Evolutionary conservation across 768 basidiomycete species (phyloP).

Genomic region (Collybia mongolica): DNA sequence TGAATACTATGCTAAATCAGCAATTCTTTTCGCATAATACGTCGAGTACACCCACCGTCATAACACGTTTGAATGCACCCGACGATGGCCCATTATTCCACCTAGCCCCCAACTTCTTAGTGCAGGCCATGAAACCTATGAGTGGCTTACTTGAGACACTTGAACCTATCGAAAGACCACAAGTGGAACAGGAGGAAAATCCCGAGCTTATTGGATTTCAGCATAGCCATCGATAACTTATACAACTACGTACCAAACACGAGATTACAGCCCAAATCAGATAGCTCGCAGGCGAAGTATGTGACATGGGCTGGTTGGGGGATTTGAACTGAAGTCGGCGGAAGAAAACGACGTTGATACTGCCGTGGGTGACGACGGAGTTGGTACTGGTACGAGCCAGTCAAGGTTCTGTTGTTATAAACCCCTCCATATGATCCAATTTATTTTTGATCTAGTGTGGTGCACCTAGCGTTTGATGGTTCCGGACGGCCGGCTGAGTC

Average conservation of each 20-base stretch:
- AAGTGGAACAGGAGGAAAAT: conserved; percentile 69
- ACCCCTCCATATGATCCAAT: too few species aligned
- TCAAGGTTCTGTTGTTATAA: too few species aligned
- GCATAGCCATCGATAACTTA: background rate
- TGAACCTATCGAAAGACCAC: conserved; percentile 81
- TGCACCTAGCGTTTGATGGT: too few species aligned
- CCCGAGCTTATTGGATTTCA: conserved; percentile 40
- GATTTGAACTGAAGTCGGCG: conserved; percentile 8
- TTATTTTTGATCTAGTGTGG: too few species aligned
- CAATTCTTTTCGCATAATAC: background rate
- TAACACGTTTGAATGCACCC: conserved; percentile 81
- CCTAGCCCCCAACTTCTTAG: conserved; percentile 29
- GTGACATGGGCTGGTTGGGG: conserved; percentile 44
- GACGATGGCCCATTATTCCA: conserved; percentile 67
- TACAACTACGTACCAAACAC: conserved; percentile 38
- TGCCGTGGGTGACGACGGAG: too few species aligned
- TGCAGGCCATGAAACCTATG: background rate
- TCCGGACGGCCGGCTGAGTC: too few species aligned
- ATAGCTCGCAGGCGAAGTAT: conserved; percentile 57
- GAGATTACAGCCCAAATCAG: conserved; percentile 64
- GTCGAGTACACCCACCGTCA: conserved; percentile 59
- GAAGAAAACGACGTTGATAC: background rate
- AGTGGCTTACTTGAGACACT: conserved; percentile 57
- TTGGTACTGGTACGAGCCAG: too few species aligned
- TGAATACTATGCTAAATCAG: conserved; percentile 51